Base-by-base conservation (phyloP, 2,329 filamentous ascomycete genomes). In the Amesomyces nigricolor region DNA sequence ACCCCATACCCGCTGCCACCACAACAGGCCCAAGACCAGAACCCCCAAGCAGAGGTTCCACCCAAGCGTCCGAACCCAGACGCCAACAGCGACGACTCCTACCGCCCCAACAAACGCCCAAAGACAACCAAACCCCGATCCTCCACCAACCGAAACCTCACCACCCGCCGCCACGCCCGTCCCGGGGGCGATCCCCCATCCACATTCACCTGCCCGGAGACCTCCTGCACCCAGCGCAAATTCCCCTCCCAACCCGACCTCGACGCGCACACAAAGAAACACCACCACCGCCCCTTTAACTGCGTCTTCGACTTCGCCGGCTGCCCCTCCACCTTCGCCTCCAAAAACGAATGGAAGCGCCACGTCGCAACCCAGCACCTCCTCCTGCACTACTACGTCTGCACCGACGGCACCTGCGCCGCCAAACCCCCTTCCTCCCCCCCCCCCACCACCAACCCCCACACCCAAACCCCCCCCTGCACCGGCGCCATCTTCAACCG, bases 331-430 rank as follows among this genome's bases (percentile, higher is more conserved):
- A 83, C 78, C 0, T 96, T 96, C 66, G 78, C 80, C 3, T 85
- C 80, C 62, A 96, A 95, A 73, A 96, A 96, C 67, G 91, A 96
- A 69, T 96, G 92, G 92, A 96, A 96, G 70, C 83, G 92, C 0
- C 92, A 97, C 67, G 83, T 92, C 64, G 74, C 77, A 32, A 88
- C 87, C 0, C 88, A 95, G 66, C 92, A 97, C 66, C 75, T 96
- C 19, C 81, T 85, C 52, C 75, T 89, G 3, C 74, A 80, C 44
- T 88, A 85, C 71, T 96, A 86, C 82, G 77, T 86, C 55, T 97
- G 91, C 72, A 79, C 85, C 61, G 75, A 87, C 32, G 86, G 82
- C 58, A 66, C 70, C 7, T 86, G 83, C 67, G 70, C 66, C 65
- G 6, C 22, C 22, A 26, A 22, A 67, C 64, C 45, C 70, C 35